phyloP scores from a whole-genome alignment of 768 basidiomycete species.

The Suillus decipiens region DNA sequence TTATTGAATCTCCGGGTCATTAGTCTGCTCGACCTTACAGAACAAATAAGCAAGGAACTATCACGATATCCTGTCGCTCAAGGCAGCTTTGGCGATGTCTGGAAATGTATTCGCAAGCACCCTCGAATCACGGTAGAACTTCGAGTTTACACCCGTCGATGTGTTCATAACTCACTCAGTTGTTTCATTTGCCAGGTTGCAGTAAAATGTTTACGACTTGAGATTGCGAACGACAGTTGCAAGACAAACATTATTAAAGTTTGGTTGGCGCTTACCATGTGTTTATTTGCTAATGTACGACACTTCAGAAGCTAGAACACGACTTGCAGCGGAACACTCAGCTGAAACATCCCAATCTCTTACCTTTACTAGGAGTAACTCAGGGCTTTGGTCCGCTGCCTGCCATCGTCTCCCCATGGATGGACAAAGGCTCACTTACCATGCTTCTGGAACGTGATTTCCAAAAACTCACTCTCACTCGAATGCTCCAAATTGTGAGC shows the following conservation, averaged over 20 bases:
- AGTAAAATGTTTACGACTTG: constrained; percentile 1
- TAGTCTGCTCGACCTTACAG: background rate
- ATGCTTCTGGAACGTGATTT: constrained; percentile 12
- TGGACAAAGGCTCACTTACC: constrained; percentile 19
- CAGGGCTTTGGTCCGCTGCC: constrained; percentile 25
- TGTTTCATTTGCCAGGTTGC: background rate
- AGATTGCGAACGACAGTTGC: background rate
- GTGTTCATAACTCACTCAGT: background rate
- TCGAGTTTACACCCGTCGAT: constrained; percentile 16
- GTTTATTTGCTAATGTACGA: background rate
- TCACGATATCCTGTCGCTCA: constrained; percentile 3
- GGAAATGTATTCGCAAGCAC: constrained; percentile 22
- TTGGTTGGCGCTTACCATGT: background rate
- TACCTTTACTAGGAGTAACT: constrained; percentile 37
- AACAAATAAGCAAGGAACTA: background rate
- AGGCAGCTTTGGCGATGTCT: constrained; percentile 27
- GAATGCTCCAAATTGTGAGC: constrained; percentile 19
- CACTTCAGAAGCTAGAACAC: constrained; percentile 29
- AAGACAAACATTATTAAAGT: background rate
- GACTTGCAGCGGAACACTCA: constrained; percentile 24
- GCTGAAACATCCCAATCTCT: constrained; percentile 28
- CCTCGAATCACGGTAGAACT: background rate
- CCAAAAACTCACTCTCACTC: constrained; percentile 9
- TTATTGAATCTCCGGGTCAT: background rate
- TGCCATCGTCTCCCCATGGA: constrained; percentile 26